Evolutionary conservation across 139 green algal genomes (phyloP).

Genomic region (Pleodorina starrii): DNA sequence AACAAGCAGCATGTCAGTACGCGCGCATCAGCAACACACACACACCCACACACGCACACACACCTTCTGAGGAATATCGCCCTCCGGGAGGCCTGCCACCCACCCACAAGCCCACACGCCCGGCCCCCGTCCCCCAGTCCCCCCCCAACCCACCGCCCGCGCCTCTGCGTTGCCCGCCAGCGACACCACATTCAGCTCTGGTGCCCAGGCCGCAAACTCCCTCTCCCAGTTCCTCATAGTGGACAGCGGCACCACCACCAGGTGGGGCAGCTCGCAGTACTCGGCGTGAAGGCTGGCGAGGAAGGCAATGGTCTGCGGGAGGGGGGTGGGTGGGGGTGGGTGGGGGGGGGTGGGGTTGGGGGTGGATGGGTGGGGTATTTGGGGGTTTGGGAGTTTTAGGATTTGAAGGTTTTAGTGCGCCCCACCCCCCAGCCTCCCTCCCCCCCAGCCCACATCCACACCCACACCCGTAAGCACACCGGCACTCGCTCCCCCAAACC

Average conservation of each 20-base stretch:
- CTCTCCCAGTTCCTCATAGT: constrained; percentile 89
- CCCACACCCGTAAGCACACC: too few relatives aligned
- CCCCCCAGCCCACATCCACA: too few relatives aligned
- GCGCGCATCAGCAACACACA: too few relatives aligned
- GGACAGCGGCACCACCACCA: constrained; percentile 88
- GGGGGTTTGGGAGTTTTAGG: too few relatives aligned
- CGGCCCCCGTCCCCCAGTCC: neutral
- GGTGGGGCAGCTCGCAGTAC: constrained; percentile 63
- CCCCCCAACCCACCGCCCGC: constrained; percentile 46
- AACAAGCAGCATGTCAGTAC: too few relatives aligned
- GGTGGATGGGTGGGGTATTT: neutral
- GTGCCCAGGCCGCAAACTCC: constrained; percentile 86
- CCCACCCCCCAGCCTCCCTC: too few relatives aligned
- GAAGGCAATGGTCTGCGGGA: constrained; percentile 68
- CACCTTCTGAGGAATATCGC: too few relatives aligned
- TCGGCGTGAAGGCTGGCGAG: constrained; percentile 65
- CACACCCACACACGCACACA: too few relatives aligned
- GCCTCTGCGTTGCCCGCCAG: constrained; percentile 71
- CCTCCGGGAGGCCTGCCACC: too few relatives aligned
- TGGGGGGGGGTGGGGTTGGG: neutral
- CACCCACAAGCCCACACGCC: too few relatives aligned
- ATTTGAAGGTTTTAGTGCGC: too few relatives aligned
- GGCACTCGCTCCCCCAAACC: too few relatives aligned
- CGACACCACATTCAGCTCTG: constrained; percentile 79
- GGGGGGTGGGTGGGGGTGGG: neutral